Base-by-base conservation (phyloP, 108 stramenopile species). In the Poteriospumella lacustris region DNA sequence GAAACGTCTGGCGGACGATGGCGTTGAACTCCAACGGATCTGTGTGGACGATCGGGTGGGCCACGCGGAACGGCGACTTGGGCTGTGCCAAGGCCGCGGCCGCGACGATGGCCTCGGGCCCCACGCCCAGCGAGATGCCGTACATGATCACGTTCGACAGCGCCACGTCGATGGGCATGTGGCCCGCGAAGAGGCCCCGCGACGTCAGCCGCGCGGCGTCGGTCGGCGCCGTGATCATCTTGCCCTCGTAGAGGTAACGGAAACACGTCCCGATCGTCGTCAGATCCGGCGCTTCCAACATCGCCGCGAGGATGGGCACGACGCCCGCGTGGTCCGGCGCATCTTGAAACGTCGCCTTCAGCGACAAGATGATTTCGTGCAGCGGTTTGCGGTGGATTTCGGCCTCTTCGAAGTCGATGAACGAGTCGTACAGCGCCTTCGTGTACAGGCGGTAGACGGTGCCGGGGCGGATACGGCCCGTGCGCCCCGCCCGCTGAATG, bases 391-490 rank as follows among this genome's bases (percentile, higher is more conserved):
- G 58, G 12, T 62, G 31, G 19, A 76, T 59, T 64, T 76, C 76
- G 26, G 76, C 58, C 19, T 1, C 44, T 9, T 64, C 28, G 43
- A 19, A 26, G 15, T 76, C 76, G 19, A 39, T 12, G 44, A 76
- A 76, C 24, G 58, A 12, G 5, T 76, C 58, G 44, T 40, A 76
- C 2, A 58, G 3, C 31, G 60, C 80, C 38, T 80, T 42, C 31
- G 81, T 78, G 76, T 83, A 83, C 0, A 83, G 47, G 5, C 76
- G 80, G 78, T 81, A 83, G 9, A 79, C 77, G 9, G 42, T 38
- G 40, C 82, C 82, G 24, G 80, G 81, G 24, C 82, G 77, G 28
- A 81, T 76, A 31, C 82, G 80, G 19, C 82, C 82, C n/a, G 82
- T 83, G 38, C 82, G 68, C 12, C 59, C 60, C 26, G 80, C 80